phyloP scores from a whole-genome alignment of 2,329 filamentous ascomycete species.

The Leptographium wingfieldii region DNA sequence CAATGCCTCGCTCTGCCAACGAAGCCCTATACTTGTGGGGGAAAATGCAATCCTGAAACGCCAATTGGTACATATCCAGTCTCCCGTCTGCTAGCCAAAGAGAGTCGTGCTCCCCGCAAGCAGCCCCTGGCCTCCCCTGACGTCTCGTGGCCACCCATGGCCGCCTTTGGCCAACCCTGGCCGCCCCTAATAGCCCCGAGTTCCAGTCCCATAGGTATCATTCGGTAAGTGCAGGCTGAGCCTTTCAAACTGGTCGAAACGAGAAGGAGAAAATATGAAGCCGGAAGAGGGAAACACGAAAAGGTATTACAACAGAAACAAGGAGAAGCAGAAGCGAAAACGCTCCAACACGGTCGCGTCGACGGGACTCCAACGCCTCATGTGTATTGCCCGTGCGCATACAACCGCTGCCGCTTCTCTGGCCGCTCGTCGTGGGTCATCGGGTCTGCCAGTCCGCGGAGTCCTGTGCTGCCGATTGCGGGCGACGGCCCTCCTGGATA shows the following conservation, averaged over 20 bases:
- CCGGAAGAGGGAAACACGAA: neutral
- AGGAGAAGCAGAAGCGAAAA: neutral
- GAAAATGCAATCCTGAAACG: neutral
- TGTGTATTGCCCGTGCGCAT: conserved; percentile 20
- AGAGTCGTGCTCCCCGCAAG: neutral
- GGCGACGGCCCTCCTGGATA: conserved; percentile 13
- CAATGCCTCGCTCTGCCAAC: neutral
- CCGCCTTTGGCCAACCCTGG: neutral
- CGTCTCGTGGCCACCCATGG: neutral
- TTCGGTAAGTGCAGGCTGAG: conserved; percentile 4
- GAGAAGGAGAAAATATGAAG: neutral
- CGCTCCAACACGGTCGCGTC: neutral
- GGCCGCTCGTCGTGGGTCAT: conserved; percentile 27
- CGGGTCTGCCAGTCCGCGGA: conserved; percentile 21
- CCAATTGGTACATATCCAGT: neutral
- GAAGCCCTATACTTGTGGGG: neutral
- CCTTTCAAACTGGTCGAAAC: conserved; percentile 1
- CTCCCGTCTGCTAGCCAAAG: neutral
- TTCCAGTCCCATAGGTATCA: conserved; percentile 8
- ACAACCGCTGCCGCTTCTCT: conserved; percentile 41
- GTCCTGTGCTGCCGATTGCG: conserved; percentile 17
- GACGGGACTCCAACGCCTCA: neutral
- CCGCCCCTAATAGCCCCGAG: neutral
- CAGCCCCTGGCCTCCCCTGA: neutral
- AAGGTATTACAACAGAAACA: neutral